Base-by-base conservation (phyloP, 257 asterid genomes). In the Jacaranda mimosifolia region DNA sequence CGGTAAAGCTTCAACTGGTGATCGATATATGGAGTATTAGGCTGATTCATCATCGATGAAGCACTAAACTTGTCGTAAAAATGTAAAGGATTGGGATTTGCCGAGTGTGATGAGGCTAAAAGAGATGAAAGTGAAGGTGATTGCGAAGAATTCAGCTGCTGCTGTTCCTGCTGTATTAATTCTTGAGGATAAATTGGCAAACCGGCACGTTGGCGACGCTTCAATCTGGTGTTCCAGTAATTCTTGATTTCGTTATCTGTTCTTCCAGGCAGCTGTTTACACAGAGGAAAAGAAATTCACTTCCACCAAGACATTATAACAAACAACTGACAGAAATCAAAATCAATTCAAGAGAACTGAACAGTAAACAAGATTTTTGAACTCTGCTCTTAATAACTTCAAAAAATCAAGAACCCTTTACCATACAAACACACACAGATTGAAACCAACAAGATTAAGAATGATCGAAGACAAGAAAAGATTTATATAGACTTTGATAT, bases 201-300 rank as follows among this genome's bases (percentile, higher is more conserved):
- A 3, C 96, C 90, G 9, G 91, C 91, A 42, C 94, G 87, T 32
- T 80, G 92, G 12, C 90, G 83, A 10, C 97, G 83, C 80, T 91
- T 91, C 59, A 87, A n/a, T 18, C 96, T 83, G 0, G 97, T 91
- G 83, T 91, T 91, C 97, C 96, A 90, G 60, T 87, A 90, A 64
- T 91, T 91, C 81, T 91, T 91, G 10, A 91, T 91, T 67, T 91
- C 93, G 5, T 91, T 89, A 35, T 89, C 93, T 12, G 93, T 91
- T 74, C 97, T 82, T 4, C 97, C 96, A 1, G 97, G 96, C 46
- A 91, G 83, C 97, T 91, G 73, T 14, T 17, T 17, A 57, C 13
- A 49, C 57, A 70, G 0, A 55, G 38, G 35, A 4, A 40, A 71
- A 57, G 14, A 19, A 12, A 52, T 13, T 3, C 4, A 1, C 32